These are phyloP conservation scores for Candida oleophila DNA, from an alignment of 805 yeast genomes.

Conservation along the genomic window DNA sequence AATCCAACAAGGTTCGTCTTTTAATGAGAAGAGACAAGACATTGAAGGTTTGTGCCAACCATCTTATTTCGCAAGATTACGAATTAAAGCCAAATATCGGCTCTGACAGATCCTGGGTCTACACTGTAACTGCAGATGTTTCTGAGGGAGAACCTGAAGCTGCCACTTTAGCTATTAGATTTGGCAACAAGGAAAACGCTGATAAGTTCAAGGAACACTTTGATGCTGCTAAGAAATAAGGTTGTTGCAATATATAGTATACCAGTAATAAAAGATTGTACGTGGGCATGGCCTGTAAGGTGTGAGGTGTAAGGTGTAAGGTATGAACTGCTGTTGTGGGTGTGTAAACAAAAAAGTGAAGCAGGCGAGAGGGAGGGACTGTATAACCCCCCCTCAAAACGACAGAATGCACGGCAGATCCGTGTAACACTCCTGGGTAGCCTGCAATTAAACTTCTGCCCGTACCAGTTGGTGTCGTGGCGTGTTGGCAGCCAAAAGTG, in stretches of 20 bases:
- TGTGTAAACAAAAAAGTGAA: too few relatives aligned
- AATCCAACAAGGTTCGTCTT: constrained; percentile 77
- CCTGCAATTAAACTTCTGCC: too few relatives aligned
- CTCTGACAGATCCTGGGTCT: constrained; percentile 98
- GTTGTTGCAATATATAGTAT: background rate
- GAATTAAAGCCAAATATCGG: constrained; percentile 90
- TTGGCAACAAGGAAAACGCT: constrained; percentile 89
- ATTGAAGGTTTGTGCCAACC: constrained; percentile 96
- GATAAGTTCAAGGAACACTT: constrained; percentile 92
- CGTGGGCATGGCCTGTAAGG: too few relatives aligned
- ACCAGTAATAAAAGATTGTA: background rate
- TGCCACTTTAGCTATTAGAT: constrained; percentile 93
- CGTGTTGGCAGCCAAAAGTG: too few relatives aligned
- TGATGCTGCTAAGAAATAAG: constrained; percentile 69
- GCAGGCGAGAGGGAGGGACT: too few relatives aligned
- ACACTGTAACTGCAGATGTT: constrained; percentile 88
- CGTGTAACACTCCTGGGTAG: too few relatives aligned
- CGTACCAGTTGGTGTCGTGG: too few relatives aligned
- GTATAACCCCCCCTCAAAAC: too few relatives aligned
- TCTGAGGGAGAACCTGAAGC: constrained; percentile 97
- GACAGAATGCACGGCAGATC: too few relatives aligned
- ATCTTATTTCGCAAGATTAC: constrained; percentile 79
- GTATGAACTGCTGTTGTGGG: too few relatives aligned
- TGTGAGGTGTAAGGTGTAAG: too few relatives aligned
- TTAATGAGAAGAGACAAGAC: constrained; percentile 99